Base-by-base conservation (phyloP, 495 filamentous ascomycete genomes). In the Penicillium steckii region DNA sequence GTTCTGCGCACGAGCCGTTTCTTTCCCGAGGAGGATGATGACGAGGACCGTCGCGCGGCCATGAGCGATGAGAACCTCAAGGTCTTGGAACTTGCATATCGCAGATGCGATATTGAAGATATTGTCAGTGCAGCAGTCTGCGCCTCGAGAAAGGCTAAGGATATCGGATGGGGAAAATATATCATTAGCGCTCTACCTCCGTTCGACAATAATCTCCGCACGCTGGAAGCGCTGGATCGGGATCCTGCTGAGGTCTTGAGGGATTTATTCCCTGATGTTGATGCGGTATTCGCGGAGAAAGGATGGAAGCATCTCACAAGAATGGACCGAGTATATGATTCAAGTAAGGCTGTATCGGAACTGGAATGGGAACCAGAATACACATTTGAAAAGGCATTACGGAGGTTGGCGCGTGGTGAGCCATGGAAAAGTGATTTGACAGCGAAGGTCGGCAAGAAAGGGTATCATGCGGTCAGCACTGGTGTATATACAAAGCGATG, bases 1-100 rank as follows among this genome's bases (percentile, higher is more conserved):
- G 46, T 48, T n/a, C 46, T 48, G 8, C 46, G 46, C n/a, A 48
- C 46, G 17, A 48, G 46, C 22, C 46, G 46, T 4, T 48, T 48
- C 19, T 48, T 48, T 9, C 46, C 46, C 21, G 46, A 48, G 22
- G 46, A 40, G 26, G 46, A 48, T 8, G 46, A 48, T 27, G 46
- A 48, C 18, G 46, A 48, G 26, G 46, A 48, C 32, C 33, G 46
- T 19, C 46, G 46, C 17, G 46, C 46, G 33, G 32, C 46, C 2
- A 48, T 48, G 46, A 27, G 32, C 32, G 46, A 48, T 27, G 46
- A 48, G 19, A 48, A 48, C 22, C 21, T 48, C 15, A 48, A 48
- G 32, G 46, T 38, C 18, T 40, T 48, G 4, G 46, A 48, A 19
- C 23, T 48, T 12, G 33, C 46, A 12, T 48, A 48, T 23, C 46